phyloP scores from a whole-genome alignment of 2,329 filamentous ascomycete genomes.

The Xylariales sp. region DNA sequence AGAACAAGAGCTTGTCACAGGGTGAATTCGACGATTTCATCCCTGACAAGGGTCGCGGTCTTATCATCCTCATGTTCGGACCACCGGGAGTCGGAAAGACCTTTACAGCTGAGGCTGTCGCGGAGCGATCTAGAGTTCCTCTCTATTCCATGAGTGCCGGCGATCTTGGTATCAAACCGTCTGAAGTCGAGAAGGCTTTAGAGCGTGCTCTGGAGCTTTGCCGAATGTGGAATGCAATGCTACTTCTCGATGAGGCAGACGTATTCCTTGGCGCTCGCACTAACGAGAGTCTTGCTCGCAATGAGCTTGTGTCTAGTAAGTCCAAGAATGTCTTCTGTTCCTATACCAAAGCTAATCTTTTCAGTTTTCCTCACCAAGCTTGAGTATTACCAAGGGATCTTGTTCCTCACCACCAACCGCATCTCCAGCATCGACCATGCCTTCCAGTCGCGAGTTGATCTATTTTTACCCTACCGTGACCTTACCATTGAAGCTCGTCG shows the following conservation, averaged over 20 bases:
- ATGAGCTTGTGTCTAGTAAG: constrained; percentile 31
- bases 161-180: constrained; percentile 31
- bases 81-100: constrained; percentile 35
- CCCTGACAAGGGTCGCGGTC: constrained; percentile 28
- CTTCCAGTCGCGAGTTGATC: constrained; percentile 32
- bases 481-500: constrained; percentile 22
- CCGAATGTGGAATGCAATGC: constrained; percentile 36
- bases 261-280: constrained; percentile 35
- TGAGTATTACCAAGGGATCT: constrained; percentile 33
- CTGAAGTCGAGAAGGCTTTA: constrained; percentile 29
- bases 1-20: constrained; percentile 26
- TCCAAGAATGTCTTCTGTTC: neutral
- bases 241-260: constrained; percentile 39
- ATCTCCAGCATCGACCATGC: constrained; percentile 30
- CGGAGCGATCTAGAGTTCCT: constrained; percentile 32
- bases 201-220: constrained; percentile 31
- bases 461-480: constrained; percentile 28
- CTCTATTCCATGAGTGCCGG: constrained; percentile 35
- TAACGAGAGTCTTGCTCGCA: constrained; percentile 29
- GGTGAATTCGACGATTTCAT: constrained; percentile 30
- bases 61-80: constrained; percentile 32
- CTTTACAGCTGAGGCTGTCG: constrained; percentile 33
- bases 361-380: constrained; percentile 13
- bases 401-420: constrained; percentile 35
- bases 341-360: neutral